These are phyloP conservation scores for Didymella arachidicola DNA, from an alignment of 2,329 filamentous ascomycete genomes.

Conservation along the genomic window DNA sequence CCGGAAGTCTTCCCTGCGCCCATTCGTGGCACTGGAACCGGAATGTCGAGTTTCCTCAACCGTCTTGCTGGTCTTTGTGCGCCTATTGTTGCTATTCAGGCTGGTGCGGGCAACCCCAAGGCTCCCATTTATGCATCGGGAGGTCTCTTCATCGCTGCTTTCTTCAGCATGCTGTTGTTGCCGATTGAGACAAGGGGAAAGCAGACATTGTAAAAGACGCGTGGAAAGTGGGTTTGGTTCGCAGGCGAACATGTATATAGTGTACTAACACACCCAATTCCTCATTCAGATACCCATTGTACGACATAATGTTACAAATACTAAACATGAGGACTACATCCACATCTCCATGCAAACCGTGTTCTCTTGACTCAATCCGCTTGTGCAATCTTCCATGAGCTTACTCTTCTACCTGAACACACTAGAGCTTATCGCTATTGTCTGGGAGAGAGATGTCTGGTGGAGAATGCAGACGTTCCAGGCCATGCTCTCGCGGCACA, in stretches of 20 bases:
- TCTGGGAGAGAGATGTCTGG: too few relatives aligned
- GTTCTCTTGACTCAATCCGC: neutral
- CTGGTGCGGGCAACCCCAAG: slow-evolving; percentile 48
- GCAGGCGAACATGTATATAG: neutral
- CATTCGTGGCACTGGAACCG: slow-evolving; percentile 74
- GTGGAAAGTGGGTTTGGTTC: neutral
- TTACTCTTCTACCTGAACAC: too few relatives aligned
- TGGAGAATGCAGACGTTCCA: too few relatives aligned
- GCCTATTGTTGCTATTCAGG: slow-evolving; percentile 68
- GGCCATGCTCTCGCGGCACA: too few relatives aligned
- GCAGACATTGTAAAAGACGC: slow-evolving; percentile 48
- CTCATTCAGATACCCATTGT: slow-evolving; percentile 1
- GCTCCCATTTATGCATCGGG: slow-evolving; percentile 55
- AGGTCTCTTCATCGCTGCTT: slow-evolving; percentile 54
- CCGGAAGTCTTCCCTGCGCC: slow-evolving; percentile 79
- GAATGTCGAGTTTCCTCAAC: slow-evolving; percentile 76
- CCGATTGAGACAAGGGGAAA: slow-evolving; percentile 56
- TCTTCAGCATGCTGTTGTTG: slow-evolving; percentile 52
- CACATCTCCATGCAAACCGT: neutral
- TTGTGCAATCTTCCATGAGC: neutral
- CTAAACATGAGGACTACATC: neutral
- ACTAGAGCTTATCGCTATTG: too few relatives aligned
- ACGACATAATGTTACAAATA: neutral
- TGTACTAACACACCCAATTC: neutral
- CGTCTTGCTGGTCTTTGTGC: slow-evolving; percentile 72